A percentile compares a stretch with the other conserved stretches of the same genome.
These are phyloP conservation scores for Colletotrichum sp. DNA, from an alignment of 2,329 filamentous ascomycete genomes.

Conservation along the genomic window DNA sequence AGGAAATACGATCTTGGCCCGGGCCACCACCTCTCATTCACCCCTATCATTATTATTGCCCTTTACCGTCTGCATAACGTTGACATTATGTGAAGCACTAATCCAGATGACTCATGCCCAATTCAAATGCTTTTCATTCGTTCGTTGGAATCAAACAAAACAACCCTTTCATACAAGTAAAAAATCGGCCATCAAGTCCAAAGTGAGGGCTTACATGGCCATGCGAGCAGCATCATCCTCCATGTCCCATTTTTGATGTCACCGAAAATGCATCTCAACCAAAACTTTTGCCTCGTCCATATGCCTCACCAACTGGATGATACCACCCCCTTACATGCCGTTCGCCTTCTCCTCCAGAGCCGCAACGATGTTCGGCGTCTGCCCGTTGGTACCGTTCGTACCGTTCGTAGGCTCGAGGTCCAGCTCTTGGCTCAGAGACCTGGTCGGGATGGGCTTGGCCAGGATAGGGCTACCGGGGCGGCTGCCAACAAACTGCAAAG, in stretches of 20 bases:
- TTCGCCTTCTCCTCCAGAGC: conserved; percentile 45
- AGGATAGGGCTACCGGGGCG: conserved; percentile 72
- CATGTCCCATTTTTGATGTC: background rate
- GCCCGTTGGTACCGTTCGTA: conserved; percentile 26
- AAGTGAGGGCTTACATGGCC: background rate
- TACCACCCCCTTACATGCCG: conserved; percentile 27
- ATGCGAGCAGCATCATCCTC: background rate
- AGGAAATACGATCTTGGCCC: background rate
- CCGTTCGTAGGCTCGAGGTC: conserved; percentile 34
- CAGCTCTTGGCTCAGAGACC: conserved; percentile 28
- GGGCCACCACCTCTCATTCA: background rate
- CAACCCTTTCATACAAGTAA: background rate
- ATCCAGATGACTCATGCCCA: background rate
- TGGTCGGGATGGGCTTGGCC: conserved; percentile 39
- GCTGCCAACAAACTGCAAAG: conserved; percentile 71
- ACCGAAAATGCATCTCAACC: background rate
- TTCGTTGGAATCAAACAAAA: background rate
- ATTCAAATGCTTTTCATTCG: background rate
- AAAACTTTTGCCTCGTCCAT: background rate
- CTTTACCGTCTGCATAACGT: background rate
- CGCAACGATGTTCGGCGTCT: conserved; percentile 35
- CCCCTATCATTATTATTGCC: background rate
- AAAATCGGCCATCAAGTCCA: background rate
- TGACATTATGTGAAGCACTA: background rate
- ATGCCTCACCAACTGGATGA: background rate